Evolutionary conservation across 2,329 filamentous ascomycete species (phyloP).

Genomic region (Epicoccum nigrum): DNA sequence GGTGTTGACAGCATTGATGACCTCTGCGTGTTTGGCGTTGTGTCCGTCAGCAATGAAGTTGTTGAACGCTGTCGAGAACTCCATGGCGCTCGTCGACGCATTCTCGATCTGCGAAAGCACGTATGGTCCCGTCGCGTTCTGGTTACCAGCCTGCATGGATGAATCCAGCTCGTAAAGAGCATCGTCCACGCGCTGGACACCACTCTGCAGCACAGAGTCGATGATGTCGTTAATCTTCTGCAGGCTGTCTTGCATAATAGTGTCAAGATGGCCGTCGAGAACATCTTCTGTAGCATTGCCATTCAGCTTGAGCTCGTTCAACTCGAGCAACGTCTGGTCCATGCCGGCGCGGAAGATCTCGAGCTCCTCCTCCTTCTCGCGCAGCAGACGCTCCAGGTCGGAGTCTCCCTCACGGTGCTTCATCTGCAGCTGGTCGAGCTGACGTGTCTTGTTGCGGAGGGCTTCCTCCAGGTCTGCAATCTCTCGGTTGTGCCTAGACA

Average conservation of each 20-base stretch:
- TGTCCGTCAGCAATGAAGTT: conserved; percentile 97
- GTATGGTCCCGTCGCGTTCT: conserved; percentile 93
- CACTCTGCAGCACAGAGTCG: conserved; percentile 92
- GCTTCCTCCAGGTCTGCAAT: conserved; percentile 96
- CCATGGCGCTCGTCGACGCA: conserved; percentile 89
- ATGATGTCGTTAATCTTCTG: conserved; percentile 97
- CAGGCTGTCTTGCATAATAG: conserved; percentile 82
- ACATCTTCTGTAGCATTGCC: conserved; percentile 73
- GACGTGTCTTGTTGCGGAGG: conserved; percentile 81
- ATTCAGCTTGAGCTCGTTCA: conserved; percentile 78
- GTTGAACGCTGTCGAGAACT: conserved; percentile 98
- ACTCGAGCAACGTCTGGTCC: conserved; percentile 91
- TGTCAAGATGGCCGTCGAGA: conserved; percentile 89
- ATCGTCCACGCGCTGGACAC: conserved; percentile 92
- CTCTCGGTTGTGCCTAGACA: conserved; percentile 95
- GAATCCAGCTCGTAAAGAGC: conserved; percentile 97
- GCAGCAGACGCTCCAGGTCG: conserved; percentile 82
- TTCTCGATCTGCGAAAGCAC: conserved; percentile 98
- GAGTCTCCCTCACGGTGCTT: conserved; percentile 80
- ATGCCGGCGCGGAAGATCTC: conserved; percentile 98
- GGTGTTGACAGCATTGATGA: conserved; percentile 90
- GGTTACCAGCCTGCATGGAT: conserved; percentile 97
- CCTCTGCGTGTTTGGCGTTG: conserved; percentile 84
- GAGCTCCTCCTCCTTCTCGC: conserved; percentile 96
- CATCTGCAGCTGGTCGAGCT: conserved; percentile 81